Evolutionary conservation across 768 basidiomycete genomes (phyloP).

Genomic region (Chiua virens): DNA sequence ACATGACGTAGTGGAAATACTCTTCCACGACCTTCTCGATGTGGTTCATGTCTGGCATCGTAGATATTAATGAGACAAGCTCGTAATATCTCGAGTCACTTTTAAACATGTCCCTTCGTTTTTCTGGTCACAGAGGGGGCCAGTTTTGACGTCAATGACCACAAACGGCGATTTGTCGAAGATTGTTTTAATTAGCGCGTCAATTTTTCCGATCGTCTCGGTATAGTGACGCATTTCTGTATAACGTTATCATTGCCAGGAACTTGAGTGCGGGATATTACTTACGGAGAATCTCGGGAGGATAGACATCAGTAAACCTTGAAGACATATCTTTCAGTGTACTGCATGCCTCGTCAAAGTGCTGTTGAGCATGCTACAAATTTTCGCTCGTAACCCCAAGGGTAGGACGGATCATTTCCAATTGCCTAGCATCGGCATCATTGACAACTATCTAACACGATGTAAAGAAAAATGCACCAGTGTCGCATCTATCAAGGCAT

Average conservation of each 20-base stretch:
- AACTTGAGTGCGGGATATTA: too few species aligned
- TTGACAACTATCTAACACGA: not conserved
- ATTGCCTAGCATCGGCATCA: not conserved
- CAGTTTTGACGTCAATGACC: slow-evolving; percentile 6
- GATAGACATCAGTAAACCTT: not conserved
- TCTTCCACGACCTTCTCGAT: not conserved
- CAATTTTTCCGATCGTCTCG: too few species aligned
- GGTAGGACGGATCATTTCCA: not conserved
- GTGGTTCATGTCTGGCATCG: not conserved
- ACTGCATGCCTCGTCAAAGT: not conserved
- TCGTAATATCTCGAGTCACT: not conserved
- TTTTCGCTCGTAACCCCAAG: slow-evolving; percentile 2
- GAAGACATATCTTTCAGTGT: not conserved
- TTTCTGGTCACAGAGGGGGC: not conserved
- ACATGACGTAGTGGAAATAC: slow-evolving; percentile 17
- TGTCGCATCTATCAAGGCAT: slow-evolving; percentile 6
- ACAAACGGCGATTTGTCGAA: too few species aligned
- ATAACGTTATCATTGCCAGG: too few species aligned
- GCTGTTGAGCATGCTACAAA: not conserved
- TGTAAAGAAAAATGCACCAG: not conserved
- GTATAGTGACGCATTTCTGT: too few species aligned
- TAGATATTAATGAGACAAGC: slow-evolving; percentile 6
- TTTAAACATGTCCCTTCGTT: slow-evolving; percentile 1
- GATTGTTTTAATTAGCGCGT: too few species aligned
- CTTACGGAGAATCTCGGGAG: not conserved